Percentiles rank a stretch among this genome's conserved stretches.
phyloP scores from a whole-genome alignment of 2,329 filamentous ascomycete genomes.

The Myriosclerotinia duriaeana region DNA sequence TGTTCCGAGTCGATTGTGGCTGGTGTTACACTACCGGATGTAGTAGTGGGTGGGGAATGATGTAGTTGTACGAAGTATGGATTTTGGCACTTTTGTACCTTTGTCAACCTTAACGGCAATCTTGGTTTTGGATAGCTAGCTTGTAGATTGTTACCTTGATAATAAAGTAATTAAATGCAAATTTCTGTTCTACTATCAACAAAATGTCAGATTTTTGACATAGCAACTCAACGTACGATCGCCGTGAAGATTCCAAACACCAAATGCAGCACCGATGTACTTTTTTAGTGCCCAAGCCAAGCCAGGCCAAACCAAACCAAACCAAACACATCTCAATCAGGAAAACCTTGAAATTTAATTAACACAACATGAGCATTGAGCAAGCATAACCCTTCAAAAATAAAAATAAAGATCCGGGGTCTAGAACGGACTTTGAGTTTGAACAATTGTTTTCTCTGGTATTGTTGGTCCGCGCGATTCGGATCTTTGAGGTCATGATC shows the following conservation, averaged over 20 bases:
- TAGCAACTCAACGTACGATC: not conserved
- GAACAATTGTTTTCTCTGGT: too few species aligned
- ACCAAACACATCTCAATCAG: not conserved
- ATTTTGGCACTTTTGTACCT: not conserved
- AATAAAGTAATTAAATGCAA: not conserved
- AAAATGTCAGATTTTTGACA: not conserved
- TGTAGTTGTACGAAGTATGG: too few species aligned
- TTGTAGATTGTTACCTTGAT: not conserved
- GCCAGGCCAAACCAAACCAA: not conserved
- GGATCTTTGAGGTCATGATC: too few species aligned
- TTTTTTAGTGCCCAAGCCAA: not conserved
- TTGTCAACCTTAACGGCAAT: not conserved
- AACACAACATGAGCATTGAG: not conserved
- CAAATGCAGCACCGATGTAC: not conserved
- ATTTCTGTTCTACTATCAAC: not conserved
- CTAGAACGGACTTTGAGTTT: not conserved
- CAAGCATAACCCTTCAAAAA: not conserved
- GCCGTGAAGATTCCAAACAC: not conserved
- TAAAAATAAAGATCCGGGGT: not conserved
- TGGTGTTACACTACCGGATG: not conserved
- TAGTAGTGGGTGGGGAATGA: not conserved
- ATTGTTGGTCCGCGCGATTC: too few species aligned
- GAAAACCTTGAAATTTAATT: not conserved
- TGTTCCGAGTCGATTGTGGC: slow-evolving; percentile 16
- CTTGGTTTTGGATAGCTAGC: slow-evolving; percentile 15